Percentiles rank a stretch among this genome's conserved stretches.
phyloP scores from a whole-genome alignment of 2,329 filamentous ascomycete genomes.

The Colletotrichum chlorophyti region DNA sequence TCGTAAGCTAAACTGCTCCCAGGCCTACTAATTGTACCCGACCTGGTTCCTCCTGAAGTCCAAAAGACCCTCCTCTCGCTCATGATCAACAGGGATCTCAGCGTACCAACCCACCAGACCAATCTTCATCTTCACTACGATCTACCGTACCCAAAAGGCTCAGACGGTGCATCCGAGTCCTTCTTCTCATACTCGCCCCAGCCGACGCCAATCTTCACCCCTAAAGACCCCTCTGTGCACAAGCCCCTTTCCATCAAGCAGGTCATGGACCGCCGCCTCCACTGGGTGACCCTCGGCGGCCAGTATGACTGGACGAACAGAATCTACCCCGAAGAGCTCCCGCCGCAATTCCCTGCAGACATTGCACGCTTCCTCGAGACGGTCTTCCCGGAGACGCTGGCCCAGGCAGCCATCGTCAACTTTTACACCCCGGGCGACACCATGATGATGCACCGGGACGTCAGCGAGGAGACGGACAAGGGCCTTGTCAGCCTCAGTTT shows the following conservation, averaged over 20 bases:
- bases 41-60: slow-evolving; percentile 71
- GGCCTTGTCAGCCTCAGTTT: slow-evolving; percentile 87
- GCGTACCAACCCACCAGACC: slow-evolving; percentile 77
- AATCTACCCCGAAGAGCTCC: slow-evolving; percentile 72
- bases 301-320: slow-evolving; percentile 97
- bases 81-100: slow-evolving; percentile 79
- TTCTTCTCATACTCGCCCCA: slow-evolving; percentile 61
- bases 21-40: slow-evolving; percentile 84
- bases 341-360: slow-evolving; percentile 78
- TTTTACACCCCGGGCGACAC: slow-evolving; percentile 91
- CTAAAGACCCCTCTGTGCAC: slow-evolving; percentile 78
- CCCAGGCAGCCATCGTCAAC: slow-evolving; percentile 93
- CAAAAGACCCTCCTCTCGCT: slow-evolving; percentile 75
- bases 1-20: neutral
- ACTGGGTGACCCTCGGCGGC: slow-evolving; percentile 93
- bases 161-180: slow-evolving; percentile 40
- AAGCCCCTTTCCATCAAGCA: slow-evolving; percentile 73
- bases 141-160: slow-evolving; percentile 60
- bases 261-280: slow-evolving; percentile 79
- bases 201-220: slow-evolving; percentile 62
- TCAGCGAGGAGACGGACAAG: slow-evolving; percentile 81
- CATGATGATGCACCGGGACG: slow-evolving; percentile 91
- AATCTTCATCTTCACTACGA: slow-evolving; percentile 89
- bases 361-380: slow-evolving; percentile 70
- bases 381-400: slow-evolving; percentile 77